Evolutionary conservation across 768 basidiomycete species (phyloP).

Genomic region (Pleurotus platypus): DNA sequence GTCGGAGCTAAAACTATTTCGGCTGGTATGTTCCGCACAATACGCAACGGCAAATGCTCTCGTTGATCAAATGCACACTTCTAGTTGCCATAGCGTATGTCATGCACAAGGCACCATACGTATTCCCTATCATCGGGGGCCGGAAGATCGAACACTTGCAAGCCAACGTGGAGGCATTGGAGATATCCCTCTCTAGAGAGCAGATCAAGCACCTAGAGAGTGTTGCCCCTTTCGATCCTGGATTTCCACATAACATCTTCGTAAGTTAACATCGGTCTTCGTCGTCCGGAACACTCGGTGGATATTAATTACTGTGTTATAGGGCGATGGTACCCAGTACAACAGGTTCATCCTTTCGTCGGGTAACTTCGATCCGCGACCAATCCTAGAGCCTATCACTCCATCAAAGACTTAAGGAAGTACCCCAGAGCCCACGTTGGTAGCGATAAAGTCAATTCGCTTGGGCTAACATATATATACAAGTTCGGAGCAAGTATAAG

Average conservation of each 20-base stretch:
- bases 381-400: constrained; percentile 9
- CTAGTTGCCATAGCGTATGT: constrained; percentile 52
- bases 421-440: no score
- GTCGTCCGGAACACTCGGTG: neutral
- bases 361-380: constrained; percentile 13
- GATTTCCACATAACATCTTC: constrained; percentile 37
- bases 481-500: no score
- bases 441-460: no score
- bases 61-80: no score
- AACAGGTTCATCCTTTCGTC: constrained; percentile 10
- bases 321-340: constrained; percentile 17
- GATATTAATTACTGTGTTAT: neutral
- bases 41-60: no score
- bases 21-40: constrained; percentile 29
- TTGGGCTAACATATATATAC: no score
- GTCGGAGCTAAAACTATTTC: constrained; percentile 44
- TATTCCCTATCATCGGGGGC: constrained; percentile 50
- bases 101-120: constrained; percentile 49
- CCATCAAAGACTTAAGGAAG: constrained; percentile 1
- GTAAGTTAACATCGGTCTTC: constrained; percentile 19
- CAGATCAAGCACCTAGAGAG: constrained; percentile 45
- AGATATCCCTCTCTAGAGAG: constrained; percentile 38
- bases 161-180: constrained; percentile 48
- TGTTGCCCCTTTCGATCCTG: constrained; percentile 37
- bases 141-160: constrained; percentile 49